Evolutionary conservation across 2,329 filamentous ascomycete species (phyloP), one percentile per base, ranked within the genome.

Genomic region (Pyrenochaeta sp.): DNA sequence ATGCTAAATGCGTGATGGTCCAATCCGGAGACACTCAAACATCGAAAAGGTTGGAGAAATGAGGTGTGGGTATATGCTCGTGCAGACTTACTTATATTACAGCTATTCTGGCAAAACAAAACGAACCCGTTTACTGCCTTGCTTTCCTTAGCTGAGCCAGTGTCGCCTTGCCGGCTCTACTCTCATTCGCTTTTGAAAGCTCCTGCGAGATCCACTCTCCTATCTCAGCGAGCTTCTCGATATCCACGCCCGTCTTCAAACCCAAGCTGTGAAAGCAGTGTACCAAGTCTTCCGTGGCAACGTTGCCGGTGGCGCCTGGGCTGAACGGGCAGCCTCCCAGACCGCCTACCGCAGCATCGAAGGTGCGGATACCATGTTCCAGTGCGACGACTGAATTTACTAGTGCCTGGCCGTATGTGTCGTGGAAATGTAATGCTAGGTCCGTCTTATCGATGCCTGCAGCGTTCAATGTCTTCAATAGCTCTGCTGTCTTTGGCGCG

Each of bases 401-500:
- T n/a, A 94, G 81, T 1, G 91, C 92, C 80, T 93, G 90, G 1
- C 91, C 92, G 72, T 93, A 94, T 1, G 92, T 96, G 72, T 96
- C 91, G 76, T 96, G 92, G 71, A 96, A 94, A 77, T 96, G 92
- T 80, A 93, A 88, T 0, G 91, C 91, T 10, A 96, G 79, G 68
- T 91, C 89, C 67, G 88, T 86, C 53, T 84, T 85, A 22, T 89
- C 84, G 19, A 96, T 84, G 0, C 89, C 90, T 1, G 90, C 90
- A 1, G 87, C 84, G 8, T 82, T 77, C 77, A 92, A 80, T 54
- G 88, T 88, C 62, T 84, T 83, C 56, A 93, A 81, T 46, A 93
- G 80, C 54, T 86, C 85, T 54, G 82, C 80, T 2, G 90, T 92
- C 54, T 87, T 82, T 19, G 88, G 88, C n/a, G 88, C 89, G 0